These are phyloP conservation scores for Annulohypoxylon nitens DNA, from an alignment of 495 filamentous ascomycete genomes.

Conservation along the genomic window DNA sequence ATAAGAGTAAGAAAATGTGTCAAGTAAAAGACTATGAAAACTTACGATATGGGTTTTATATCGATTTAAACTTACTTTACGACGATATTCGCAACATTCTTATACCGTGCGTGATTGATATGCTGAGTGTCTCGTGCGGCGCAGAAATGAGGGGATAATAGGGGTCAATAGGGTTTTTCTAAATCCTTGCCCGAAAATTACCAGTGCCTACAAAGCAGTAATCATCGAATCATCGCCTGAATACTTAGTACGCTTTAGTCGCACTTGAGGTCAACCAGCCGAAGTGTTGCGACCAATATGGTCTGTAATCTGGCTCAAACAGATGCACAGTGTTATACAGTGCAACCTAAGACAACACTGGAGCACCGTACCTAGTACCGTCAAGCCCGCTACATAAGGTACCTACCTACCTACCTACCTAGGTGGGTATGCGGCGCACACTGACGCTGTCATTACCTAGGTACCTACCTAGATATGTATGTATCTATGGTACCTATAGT, in stretches of 20 bases:
- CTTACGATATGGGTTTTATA: not conserved
- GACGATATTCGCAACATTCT: not conserved
- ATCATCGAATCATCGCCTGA: too few relatives aligned
- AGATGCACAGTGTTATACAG: not conserved
- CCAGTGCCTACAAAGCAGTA: too few relatives aligned
- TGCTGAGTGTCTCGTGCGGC: not conserved
- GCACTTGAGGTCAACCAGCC: not conserved
- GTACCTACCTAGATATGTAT: too few relatives aligned
- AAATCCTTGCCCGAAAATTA: too few relatives aligned
- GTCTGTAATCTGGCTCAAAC: not conserved
- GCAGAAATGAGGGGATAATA: not conserved
- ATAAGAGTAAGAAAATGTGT: not conserved
- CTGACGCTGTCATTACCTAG: too few relatives aligned
- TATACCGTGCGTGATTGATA: not conserved
- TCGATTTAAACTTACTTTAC: not conserved
- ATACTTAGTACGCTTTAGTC: not conserved
- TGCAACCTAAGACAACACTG: not conserved
- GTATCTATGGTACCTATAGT: too few relatives aligned
- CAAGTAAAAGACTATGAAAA: not conserved
- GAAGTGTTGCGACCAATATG: not conserved
- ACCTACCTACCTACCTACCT: too few relatives aligned
- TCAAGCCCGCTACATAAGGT: not conserved
- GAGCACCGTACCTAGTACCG: not conserved
- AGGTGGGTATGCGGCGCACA: too few relatives aligned
- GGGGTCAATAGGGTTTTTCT: not conserved